Conservation (phyloP, 306 rosid genomes). For the Malus fusca region DNA sequence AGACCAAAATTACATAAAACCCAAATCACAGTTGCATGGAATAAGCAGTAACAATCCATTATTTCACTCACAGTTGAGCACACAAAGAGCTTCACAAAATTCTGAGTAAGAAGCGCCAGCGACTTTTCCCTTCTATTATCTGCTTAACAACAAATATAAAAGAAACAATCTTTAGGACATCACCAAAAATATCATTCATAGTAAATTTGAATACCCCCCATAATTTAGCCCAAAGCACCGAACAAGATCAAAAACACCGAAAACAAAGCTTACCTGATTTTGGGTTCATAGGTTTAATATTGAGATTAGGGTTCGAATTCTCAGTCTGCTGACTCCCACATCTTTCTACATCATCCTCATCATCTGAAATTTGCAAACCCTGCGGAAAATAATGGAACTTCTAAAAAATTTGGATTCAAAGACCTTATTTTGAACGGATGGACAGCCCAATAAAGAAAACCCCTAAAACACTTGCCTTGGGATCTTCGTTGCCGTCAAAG, state of each 20-base stretch:
- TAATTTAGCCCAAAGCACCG: not conserved
- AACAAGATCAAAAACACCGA: not conserved
- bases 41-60: not conserved
- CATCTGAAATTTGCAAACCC: conserved; percentile 42
- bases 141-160: conserved; percentile 16
- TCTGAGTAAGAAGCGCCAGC: conserved; percentile 77
- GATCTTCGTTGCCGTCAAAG: conserved; percentile 26
- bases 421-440: too few species aligned
- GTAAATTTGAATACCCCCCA: not conserved
- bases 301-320: conserved; percentile 21
- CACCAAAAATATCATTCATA: not conserved
- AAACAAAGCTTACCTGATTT: conserved; percentile 33
- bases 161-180: not conserved
- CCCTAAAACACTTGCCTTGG: conserved; percentile 31
- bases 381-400: too few species aligned
- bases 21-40: not conserved
- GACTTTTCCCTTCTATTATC: conserved; percentile 87
- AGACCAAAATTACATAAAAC: not conserved
- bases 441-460: not conserved
- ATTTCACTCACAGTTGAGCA: conserved; percentile 63
- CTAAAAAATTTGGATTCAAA: not conserved
- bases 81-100: conserved; percentile 88
- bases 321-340: conserved; percentile 83
- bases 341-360: conserved; percentile 65
- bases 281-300: conserved; percentile 19